Percentiles rank a stretch among this genome's conserved stretches.
phyloP scores from a whole-genome alignment of 2,329 filamentous ascomycete genomes.

The Chrysosporium keratinophilum region DNA sequence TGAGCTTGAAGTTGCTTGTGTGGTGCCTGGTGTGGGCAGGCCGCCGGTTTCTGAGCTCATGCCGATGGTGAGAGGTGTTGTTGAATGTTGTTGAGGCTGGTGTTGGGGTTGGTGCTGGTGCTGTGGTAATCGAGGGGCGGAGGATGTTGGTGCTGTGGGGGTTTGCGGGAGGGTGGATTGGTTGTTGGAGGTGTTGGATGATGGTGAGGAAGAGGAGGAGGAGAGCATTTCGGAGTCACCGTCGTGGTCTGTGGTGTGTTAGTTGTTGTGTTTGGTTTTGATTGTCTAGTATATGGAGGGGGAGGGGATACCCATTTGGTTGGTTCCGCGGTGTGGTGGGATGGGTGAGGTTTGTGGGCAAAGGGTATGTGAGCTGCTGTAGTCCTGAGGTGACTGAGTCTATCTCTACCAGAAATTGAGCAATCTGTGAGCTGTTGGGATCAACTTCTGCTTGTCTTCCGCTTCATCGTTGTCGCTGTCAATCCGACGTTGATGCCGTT shows the following conservation, averaged over 20 bases:
- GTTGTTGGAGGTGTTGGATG: slow-evolving; percentile 8
- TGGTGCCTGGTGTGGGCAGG: too few species aligned
- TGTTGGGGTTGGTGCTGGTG: background rate
- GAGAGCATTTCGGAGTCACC: slow-evolving; percentile 50
- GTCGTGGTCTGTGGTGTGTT: slow-evolving; percentile 36
- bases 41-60: too few species aligned
- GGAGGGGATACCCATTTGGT: too few species aligned
- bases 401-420: too few species aligned
- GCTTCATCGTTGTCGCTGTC: too few species aligned
- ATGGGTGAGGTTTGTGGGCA: too few species aligned
- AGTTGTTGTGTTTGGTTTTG: background rate
- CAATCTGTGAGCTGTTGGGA: too few species aligned
- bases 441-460: too few species aligned
- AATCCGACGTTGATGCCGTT: background rate
- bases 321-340: background rate
- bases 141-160: background rate
- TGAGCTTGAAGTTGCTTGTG: too few species aligned
- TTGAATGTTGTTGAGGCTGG: background rate
- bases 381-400: too few species aligned
- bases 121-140: background rate
- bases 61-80: too few species aligned
- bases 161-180: slow-evolving; percentile 3
- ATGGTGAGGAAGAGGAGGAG: slow-evolving; percentile 30
- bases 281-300: background rate
- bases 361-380: too few species aligned